Base-by-base conservation (phyloP, 116 monocot species). In the Posidonia oceanica region DNA sequence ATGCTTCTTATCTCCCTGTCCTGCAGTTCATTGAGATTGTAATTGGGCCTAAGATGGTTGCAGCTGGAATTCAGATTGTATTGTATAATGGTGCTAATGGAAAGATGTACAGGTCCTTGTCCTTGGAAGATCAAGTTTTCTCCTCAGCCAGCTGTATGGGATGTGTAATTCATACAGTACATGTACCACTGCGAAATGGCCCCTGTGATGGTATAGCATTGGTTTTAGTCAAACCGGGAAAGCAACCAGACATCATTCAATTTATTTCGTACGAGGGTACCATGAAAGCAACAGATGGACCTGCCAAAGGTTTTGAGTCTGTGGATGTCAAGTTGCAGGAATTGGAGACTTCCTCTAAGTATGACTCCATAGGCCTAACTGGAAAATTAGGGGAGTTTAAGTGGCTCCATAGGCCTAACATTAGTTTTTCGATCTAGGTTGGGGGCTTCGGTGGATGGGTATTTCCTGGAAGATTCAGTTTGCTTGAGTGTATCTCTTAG, bases 21-120 rank as follows among this genome's bases (percentile, higher is more conserved):
- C 40, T 69, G 68, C 70, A 85, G 85, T 85, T 85, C 17, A 29
- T 85, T 61, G 85, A 82, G 66, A 63, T 79, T 63, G 51, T 79
- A 53, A 54, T 48, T 7, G 58, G 37, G 3, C 11, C 67, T 20
- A 72, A 79, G 55, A 63, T 37, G 13, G 76, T 75, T 38, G 59
- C 76, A 21, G 39, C 56, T 23, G 13, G 7, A 0, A 36, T 85
- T 14, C 48, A 59, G 15, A 70, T 82, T 54, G 2, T 79, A 64
- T 18, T 85, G 40, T 82, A 82, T 39, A 79, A 85, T 77, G 79
- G 85, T 68, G 51, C 72, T 7, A 77, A 71, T 23, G 82, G 85
- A 23, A 75, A 60, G 52, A 54, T 77, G 52, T 76, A 79, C 61
- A 17, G 14, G 41, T 71, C 53, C 51, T 64, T 82, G 39, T 3